Evolutionary conservation across 139 green algal species (phyloP).

Genomic region (Chlorella sp.): DNA sequence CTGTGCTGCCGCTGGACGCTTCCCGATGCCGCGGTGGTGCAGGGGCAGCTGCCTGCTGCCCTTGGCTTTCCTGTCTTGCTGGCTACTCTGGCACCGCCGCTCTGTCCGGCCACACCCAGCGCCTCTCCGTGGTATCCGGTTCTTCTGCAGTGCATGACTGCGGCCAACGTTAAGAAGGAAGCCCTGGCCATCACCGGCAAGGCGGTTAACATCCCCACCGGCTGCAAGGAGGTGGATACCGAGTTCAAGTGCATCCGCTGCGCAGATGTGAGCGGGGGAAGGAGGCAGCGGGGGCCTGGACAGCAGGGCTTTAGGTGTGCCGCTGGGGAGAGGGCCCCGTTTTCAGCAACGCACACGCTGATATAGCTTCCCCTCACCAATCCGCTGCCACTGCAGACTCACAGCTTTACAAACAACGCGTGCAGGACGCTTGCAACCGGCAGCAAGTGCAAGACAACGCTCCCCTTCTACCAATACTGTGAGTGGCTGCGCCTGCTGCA

Average conservation of each 20-base stretch:
- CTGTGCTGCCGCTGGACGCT: background rate
- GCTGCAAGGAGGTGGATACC: background rate
- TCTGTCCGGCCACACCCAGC: no score
- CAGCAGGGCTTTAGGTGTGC: no score
- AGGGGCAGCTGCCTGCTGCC: no score
- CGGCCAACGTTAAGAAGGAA: background rate
- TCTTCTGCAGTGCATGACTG: background rate
- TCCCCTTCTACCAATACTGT: background rate
- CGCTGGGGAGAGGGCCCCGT: no score
- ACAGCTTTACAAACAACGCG: background rate
- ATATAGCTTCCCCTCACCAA: no score
- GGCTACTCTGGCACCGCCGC: background rate
- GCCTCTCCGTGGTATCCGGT: no score
- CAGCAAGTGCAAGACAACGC: background rate
- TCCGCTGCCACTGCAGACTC: background rate
- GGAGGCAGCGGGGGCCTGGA: no score
- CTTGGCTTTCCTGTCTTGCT: no score
- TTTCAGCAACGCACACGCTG: no score
- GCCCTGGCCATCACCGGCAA: background rate
- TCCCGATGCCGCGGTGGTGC: no score
- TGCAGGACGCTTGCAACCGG: background rate
- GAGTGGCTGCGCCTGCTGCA: no score
- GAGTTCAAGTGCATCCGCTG: conserved; percentile 17
- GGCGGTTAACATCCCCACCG: background rate
- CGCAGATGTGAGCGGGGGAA: background rate